These are phyloP conservation scores for Apiosordaria backusii DNA, from an alignment of 495 filamentous ascomycete genomes.

Conservation along the genomic window DNA sequence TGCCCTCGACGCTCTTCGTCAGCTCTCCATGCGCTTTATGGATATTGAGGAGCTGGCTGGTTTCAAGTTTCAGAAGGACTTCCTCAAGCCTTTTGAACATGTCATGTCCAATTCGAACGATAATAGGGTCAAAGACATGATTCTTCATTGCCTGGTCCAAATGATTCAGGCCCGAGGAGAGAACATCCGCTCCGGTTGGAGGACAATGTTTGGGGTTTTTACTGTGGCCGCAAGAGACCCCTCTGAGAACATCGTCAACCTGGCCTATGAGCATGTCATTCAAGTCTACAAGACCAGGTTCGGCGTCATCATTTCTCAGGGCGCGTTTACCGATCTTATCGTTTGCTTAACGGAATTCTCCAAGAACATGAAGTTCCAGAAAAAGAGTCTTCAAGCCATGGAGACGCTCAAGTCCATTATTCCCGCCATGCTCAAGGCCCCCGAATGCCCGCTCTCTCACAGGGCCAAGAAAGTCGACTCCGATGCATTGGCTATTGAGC, in stretches of 20 bases:
- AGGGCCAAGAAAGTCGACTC: constrained; percentile 21
- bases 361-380: constrained; percentile 96
- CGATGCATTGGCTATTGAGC: constrained; percentile 34
- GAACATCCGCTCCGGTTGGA: constrained; percentile 96
- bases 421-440: constrained; percentile 88
- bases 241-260: constrained; percentile 91
- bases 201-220: constrained; percentile 99
- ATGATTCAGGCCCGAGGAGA: constrained; percentile 97
- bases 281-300: constrained; percentile 98
- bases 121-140: constrained; percentile 95
- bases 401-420: constrained; percentile 90
- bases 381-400: constrained; percentile 95
- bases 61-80: constrained; percentile 99
- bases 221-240: constrained; percentile 90
- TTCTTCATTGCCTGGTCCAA: constrained; percentile 91
- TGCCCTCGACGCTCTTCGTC: constrained; percentile 87
- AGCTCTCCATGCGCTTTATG: constrained; percentile 97
- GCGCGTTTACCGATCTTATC: constrained; percentile 92
- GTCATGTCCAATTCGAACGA: constrained; percentile 90
- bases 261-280: constrained; percentile 94
- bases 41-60: constrained; percentile 96
- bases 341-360: constrained; percentile 97
- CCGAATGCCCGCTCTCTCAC: constrained; percentile 86
- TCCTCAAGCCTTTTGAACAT: constrained; percentile 96
- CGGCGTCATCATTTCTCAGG: constrained; percentile 91